Evolutionary conservation across 1,284 basidiomycete genomes (phyloP).

Genomic region (Gomphus sp.): DNA sequence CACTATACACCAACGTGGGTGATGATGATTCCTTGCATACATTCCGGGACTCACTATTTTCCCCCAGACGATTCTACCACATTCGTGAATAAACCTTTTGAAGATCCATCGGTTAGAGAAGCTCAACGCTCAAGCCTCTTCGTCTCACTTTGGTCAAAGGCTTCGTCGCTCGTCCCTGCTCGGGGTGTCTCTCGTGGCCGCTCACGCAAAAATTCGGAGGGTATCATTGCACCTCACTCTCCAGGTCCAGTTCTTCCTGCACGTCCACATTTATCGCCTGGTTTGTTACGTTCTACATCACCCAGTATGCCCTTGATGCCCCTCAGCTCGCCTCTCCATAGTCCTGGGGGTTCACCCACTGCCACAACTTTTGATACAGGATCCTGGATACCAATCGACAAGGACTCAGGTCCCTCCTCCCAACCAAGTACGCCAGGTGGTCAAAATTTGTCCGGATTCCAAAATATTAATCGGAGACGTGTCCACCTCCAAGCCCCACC

Average conservation of each 20-base stretch:
- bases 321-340: neutral
- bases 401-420: conserved; percentile 17
- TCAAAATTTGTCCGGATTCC: neutral
- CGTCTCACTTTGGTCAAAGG: conserved; percentile 3
- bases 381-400: neutral
- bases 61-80: neutral
- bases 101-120: neutral
- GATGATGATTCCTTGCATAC: neutral
- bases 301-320: neutral
- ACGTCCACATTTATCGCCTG: neutral
- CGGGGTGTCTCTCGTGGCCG: neutral
- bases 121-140: neutral
- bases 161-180: neutral
- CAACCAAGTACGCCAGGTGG: neutral
- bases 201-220: conserved; percentile 28
- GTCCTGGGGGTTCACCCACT: neutral
- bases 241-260: neutral
- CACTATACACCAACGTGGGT: conserved; percentile 18
- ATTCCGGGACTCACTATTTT: neutral
- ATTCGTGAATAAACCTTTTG: neutral
- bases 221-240: conserved; percentile 48
- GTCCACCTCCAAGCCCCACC: neutral
- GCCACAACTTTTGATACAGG: neutral
- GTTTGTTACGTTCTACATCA: neutral
- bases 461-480: neutral